These are phyloP conservation scores for Torulaspora franciscae DNA, from an alignment of 805 yeast species.

Conservation along the genomic window DNA sequence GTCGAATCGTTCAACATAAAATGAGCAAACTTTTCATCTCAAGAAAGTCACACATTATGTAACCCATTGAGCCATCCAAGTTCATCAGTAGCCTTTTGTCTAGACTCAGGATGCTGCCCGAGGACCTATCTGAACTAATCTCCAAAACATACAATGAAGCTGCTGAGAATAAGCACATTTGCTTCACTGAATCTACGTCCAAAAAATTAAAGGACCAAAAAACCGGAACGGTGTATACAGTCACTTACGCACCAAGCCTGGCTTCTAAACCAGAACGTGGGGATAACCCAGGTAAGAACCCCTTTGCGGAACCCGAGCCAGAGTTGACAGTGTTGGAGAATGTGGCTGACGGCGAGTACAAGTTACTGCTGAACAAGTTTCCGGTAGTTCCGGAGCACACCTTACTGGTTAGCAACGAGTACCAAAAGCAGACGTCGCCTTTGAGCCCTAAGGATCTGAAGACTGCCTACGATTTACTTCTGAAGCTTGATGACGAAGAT, in stretches of 20 bases:
- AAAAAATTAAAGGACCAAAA: conserved; percentile 31
- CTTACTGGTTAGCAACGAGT: conserved; percentile 69
- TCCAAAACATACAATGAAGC: conserved; percentile 47
- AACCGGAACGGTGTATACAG: conserved; percentile 31
- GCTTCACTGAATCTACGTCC: conserved; percentile 47
- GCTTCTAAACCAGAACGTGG: conserved; percentile 39
- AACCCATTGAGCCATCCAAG: not conserved
- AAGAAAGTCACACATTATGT: not conserved
- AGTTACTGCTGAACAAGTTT: conserved; percentile 76
- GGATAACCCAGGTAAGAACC: conserved; percentile 43
- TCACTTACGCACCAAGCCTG: conserved; percentile 35
- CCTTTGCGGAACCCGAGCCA: conserved; percentile 78
- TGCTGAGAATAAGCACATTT: conserved; percentile 40
- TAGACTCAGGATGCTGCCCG: conserved; percentile 31
- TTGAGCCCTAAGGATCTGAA: conserved; percentile 65
- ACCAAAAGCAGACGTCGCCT: conserved; percentile 66
- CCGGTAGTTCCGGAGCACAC: conserved; percentile 80
- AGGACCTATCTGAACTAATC: conserved; percentile 37
- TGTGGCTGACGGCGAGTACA: conserved; percentile 44
- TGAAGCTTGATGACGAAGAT: conserved; percentile 41
- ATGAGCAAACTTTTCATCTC: conserved; percentile 7
- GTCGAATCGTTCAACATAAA: not conserved
- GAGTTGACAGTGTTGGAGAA: conserved; percentile 57
- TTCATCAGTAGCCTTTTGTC: not conserved
- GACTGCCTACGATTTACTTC: conserved; percentile 53